Evolutionary conservation across 2,329 filamentous ascomycete species (phyloP).

Genomic region (Raffaelea ambrosiae): DNA sequence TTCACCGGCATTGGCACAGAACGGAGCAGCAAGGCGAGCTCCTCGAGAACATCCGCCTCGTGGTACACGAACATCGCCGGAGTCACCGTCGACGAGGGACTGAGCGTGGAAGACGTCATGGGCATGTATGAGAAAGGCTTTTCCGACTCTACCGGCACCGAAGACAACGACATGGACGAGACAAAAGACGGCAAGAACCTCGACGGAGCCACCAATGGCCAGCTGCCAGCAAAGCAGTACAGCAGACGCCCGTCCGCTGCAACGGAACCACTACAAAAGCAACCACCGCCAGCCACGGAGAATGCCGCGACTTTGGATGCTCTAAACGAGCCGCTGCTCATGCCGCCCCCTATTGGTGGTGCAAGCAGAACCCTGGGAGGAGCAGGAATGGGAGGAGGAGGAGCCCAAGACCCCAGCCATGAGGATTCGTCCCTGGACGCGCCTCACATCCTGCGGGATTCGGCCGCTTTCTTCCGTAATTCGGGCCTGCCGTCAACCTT

Average conservation of each 20-base stretch:
- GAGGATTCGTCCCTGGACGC: conserved; percentile 15
- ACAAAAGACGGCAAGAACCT: conserved; percentile 1
- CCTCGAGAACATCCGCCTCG: conserved; percentile 52
- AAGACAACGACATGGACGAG: conserved; percentile 30
- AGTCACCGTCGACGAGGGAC: conserved; percentile 40
- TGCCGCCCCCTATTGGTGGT: not conserved
- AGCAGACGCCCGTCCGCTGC: not conserved
- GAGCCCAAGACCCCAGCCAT: not conserved
- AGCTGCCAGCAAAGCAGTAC: not conserved
- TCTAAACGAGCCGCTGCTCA: not conserved
- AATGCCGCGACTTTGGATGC: not conserved
- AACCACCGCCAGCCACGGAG: no score
- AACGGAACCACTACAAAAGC: not conserved
- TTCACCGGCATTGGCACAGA: conserved; percentile 53
- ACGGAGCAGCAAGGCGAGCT: conserved; percentile 72
- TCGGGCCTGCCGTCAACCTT: conserved; percentile 24
- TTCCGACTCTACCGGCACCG: conserved; percentile 38
- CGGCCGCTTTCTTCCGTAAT: conserved; percentile 27
- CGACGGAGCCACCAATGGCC: not conserved
- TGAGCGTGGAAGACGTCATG: conserved; percentile 60
- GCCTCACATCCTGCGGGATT: conserved; percentile 26
- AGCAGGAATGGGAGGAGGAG: no score
- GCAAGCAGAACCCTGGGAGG: no score
- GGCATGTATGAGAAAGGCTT: conserved; percentile 61
- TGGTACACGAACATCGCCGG: conserved; percentile 29